These are phyloP conservation scores for Aspergillus puulaauensis DNA, from an alignment of 2,329 filamentous ascomycete species.

Conservation along the genomic window DNA sequence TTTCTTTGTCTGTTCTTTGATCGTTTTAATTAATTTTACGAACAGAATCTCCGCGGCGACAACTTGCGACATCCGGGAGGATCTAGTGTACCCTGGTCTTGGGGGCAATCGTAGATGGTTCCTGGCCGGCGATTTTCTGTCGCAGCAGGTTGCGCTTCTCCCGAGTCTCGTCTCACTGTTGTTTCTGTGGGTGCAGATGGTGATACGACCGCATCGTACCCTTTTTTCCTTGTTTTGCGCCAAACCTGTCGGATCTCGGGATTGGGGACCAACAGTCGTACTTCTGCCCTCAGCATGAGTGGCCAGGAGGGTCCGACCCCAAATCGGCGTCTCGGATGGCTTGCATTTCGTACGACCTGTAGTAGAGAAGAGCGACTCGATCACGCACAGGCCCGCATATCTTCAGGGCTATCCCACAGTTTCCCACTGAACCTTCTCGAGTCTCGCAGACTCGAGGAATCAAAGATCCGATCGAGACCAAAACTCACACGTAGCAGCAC, in stretches of 20 bases:
- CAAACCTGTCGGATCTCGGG: background rate
- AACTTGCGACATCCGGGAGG: background rate
- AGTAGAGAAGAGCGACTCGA: conserved; percentile 2
- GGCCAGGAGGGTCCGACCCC: background rate
- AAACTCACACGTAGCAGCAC: no score
- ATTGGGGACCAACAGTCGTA: background rate
- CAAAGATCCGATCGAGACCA: background rate
- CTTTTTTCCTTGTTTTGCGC: background rate
- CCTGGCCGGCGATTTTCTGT: background rate
- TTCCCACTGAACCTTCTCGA: background rate
- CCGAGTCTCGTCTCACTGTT: background rate
- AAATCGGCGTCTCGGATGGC: conserved; percentile 12
- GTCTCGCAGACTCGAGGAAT: background rate
- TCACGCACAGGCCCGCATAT: conserved; percentile 12
- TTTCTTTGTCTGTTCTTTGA: background rate
- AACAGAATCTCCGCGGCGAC: background rate
- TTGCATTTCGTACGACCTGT: conserved; percentile 14
- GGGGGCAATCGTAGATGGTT: conserved; percentile 6
- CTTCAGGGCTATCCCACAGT: conserved; percentile 12
- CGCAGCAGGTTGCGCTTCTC: background rate
- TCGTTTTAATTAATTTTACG: background rate
- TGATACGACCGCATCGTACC: background rate
- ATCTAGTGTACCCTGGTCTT: conserved; percentile 8
- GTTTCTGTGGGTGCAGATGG: background rate
- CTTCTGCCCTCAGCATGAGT: background rate